phyloP scores from a whole-genome alignment of 1,284 basidiomycete genomes.

The Lentinula novae-zelandiae region DNA sequence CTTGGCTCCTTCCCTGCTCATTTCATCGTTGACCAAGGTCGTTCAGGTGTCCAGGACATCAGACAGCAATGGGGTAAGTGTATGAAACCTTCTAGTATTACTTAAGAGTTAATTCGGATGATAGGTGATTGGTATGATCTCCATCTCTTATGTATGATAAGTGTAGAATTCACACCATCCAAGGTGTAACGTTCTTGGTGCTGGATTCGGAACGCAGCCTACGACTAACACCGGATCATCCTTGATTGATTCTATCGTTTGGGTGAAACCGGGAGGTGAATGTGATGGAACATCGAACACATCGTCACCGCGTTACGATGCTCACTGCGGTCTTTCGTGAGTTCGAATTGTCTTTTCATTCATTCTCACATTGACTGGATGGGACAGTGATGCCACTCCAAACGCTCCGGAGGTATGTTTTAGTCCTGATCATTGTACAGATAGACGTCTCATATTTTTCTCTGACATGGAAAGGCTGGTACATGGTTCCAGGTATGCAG shows the following conservation, averaged over 20 bases:
- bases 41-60: constrained; percentile 59
- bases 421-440: too few species aligned
- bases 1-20: constrained; percentile 50
- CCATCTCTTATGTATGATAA: not conserved
- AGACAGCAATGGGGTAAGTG: constrained; percentile 50
- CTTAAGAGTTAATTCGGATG: not conserved
- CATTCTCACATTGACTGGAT: constrained; percentile 6
- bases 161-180: not conserved
- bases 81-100: constrained; percentile 13
- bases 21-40: constrained; percentile 65
- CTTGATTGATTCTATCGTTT: constrained; percentile 60
- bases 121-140: constrained; percentile 6
- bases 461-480: constrained; percentile 39
- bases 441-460: not conserved
- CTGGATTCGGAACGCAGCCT: constrained; percentile 60
- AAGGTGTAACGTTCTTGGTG: constrained; percentile 58
- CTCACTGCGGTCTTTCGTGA: constrained; percentile 46
- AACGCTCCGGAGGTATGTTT: constrained; percentile 38
- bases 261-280: constrained; percentile 70
- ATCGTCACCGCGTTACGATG: constrained; percentile 54
- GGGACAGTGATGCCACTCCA: constrained; percentile 43
- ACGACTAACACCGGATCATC: constrained; percentile 52
- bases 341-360: constrained; percentile 18
- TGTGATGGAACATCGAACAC: constrained; percentile 62
- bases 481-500: constrained; percentile 52